Evolutionary conservation across 208 protist genomes (phyloP).

Genomic region (Strigomonas culicis): DNA sequence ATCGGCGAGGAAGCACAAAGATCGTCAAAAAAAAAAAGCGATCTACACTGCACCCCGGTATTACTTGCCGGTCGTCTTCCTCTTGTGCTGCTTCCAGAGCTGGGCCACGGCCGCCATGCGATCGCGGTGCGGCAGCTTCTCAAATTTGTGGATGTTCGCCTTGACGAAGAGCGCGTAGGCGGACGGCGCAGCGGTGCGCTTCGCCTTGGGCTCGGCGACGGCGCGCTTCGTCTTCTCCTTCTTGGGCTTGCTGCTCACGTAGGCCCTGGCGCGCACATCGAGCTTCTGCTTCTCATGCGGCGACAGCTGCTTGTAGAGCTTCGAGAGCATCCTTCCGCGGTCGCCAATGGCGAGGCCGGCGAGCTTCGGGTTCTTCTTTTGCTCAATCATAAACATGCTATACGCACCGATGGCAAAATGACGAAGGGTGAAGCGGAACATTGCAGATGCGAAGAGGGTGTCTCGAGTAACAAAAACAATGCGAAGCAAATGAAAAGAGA

Average conservation of each 20-base stretch:
- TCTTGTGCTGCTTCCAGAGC: slow-evolving; percentile 76
- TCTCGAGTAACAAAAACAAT: slow-evolving; percentile 10
- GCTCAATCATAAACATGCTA: slow-evolving; percentile 82
- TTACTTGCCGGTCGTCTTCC: not conserved
- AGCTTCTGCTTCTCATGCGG: slow-evolving; percentile 45
- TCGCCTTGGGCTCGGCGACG: slow-evolving; percentile 7
- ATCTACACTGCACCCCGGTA: not conserved
- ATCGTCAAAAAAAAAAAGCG: not conserved
- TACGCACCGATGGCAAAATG: slow-evolving; percentile 77
- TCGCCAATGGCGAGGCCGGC: slow-evolving; percentile 59
- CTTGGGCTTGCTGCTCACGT: slow-evolving; percentile 19
- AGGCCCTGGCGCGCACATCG: slow-evolving; percentile 61
- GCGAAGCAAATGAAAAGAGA: not conserved
- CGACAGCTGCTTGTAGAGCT: slow-evolving; percentile 74
- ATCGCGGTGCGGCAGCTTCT: slow-evolving; percentile 64
- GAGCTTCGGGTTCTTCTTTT: slow-evolving; percentile 82
- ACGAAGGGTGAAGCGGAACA: slow-evolving; percentile 60
- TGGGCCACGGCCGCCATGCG: slow-evolving; percentile 83
- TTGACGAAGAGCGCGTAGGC: slow-evolving; percentile 79
- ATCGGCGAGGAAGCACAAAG: slow-evolving; percentile 14
- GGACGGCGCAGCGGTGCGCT: slow-evolving; percentile 22
- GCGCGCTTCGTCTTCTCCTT: slow-evolving; percentile 23
- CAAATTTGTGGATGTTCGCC: slow-evolving; percentile 69
- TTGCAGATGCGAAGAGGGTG: slow-evolving; percentile 16
- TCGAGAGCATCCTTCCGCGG: slow-evolving; percentile 72